phyloP scores from a whole-genome alignment of 371 early-diverging fungal species.

The Mortierella sp. region DNA sequence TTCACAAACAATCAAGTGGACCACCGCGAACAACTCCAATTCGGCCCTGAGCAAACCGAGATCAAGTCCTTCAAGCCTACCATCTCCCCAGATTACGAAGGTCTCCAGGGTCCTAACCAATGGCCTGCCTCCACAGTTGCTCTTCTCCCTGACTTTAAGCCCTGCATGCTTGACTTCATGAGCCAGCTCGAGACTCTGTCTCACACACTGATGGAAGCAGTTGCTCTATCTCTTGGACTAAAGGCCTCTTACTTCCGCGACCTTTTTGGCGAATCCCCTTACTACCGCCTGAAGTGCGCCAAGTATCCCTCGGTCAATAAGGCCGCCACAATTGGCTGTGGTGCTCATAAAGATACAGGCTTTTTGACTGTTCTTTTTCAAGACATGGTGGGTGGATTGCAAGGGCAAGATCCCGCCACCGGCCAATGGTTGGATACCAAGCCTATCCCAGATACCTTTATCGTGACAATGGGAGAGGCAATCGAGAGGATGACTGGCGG shows the following conservation, averaged over 20 bases:
- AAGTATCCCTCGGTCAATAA: constrained; percentile 48
- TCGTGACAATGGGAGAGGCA: constrained; percentile 75
- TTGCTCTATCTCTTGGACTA: constrained; percentile 64
- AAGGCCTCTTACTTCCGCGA: constrained; percentile 58
- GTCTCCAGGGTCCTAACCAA: constrained; percentile 65
- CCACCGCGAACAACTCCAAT: constrained; percentile 68
- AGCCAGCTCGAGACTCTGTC: constrained; percentile 61
- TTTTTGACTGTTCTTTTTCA: constrained; percentile 72
- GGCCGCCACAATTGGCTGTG: constrained; percentile 46
- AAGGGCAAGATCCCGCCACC: constrained; percentile 67
- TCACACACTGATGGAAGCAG: constrained; percentile 58
- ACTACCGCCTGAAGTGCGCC: constrained; percentile 56
- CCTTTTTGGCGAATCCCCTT: constrained; percentile 63
- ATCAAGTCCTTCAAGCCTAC: constrained; percentile 28
- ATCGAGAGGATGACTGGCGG: constrained; percentile 71
- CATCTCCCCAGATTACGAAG: constrained; percentile 56
- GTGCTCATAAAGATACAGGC: constrained; percentile 60
- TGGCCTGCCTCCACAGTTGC: constrained; percentile 59
- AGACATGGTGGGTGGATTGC: constrained; percentile 73
- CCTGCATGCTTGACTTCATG: constrained; percentile 57
- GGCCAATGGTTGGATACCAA: constrained; percentile 74
- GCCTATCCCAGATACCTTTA: constrained; percentile 70
- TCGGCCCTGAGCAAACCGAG: constrained; percentile 63
- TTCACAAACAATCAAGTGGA: constrained; percentile 46
- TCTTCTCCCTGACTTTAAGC: constrained; percentile 59